Percentiles rank a stretch among this genome's conserved stretches.
These are phyloP conservation scores for Mrakiaceae sp. DNA, from an alignment of 1,284 basidiomycete species.

Conservation along the genomic window DNA sequence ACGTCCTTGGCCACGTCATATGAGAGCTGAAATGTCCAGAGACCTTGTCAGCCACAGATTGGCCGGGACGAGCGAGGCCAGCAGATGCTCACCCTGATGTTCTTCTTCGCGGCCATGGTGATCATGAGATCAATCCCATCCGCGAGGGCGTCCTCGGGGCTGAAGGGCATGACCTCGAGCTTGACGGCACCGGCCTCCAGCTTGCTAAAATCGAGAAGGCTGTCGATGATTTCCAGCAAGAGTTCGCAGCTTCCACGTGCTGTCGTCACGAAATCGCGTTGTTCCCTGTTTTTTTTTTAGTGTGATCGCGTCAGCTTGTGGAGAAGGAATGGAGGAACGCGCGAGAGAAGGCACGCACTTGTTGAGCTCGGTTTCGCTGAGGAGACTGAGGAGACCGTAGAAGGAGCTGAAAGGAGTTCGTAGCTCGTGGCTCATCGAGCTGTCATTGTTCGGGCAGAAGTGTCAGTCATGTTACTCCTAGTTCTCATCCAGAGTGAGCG, in stretches of 20 bases:
- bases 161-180: constrained; percentile 6
- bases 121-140: constrained; percentile 13
- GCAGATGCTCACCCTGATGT: not conserved
- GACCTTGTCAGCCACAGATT: not conserved
- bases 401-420: constrained; percentile 15
- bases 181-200: constrained; percentile 16
- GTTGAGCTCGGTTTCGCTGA: constrained; percentile 10
- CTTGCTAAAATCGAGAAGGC: constrained; percentile 16
- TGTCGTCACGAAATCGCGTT: constrained; percentile 14
- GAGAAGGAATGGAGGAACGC: not conserved
- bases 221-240: constrained; percentile 15
- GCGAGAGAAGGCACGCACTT: not conserved
- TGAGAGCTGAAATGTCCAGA: constrained; percentile 4
- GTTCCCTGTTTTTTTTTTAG: not conserved
- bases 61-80: not conserved
- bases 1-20: not conserved
- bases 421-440: constrained; percentile 10
- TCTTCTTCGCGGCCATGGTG: not conserved
- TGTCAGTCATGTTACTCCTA: not conserved
- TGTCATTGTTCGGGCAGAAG: not conserved
- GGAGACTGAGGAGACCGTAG: constrained; percentile 13
- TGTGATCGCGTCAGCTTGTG: not conserved
- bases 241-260: constrained; percentile 12
- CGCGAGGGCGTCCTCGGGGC: not conserved
- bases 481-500: not conserved